Base-by-base conservation (phyloP, 164 flowering plant species). In the Vitis rupestris region DNA sequence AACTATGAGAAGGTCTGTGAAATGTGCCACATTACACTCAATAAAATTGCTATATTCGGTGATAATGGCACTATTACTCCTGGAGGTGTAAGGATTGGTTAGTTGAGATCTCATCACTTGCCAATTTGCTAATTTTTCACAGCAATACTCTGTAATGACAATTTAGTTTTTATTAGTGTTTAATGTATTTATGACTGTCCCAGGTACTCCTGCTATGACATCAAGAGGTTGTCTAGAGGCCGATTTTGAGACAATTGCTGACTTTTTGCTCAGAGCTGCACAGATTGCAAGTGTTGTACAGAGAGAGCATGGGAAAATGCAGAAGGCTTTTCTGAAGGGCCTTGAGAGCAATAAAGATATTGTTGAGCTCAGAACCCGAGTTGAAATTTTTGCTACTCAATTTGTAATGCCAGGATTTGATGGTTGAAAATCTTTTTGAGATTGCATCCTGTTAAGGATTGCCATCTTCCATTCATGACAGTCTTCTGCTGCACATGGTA, bases 1-100 rank as follows among this genome's bases (percentile, higher is more conserved):
- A 80, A 74, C 56, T 79, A 74, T 52, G 88, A 85, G 80, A 82
- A 85, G 53, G 80, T 81, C 44, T 85, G 88, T 72, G 88, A 85
- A 29, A 62, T 79, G 63, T 82, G 86, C 50, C 77, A 79, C 75
- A 85, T 85, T 47, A 82, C 86, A 59, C 76, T 85, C 16, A 85
- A 85, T 71, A 85, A 81, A 73, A 81, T 75, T 62, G 78, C 83
- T 5, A 80, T 85, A 10, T 85, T 77, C 27, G 27, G 80, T 54
- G 88, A 82, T 65, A 85, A 78, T 75, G 81, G 86, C 27, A 71
- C 82, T 10, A 65, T 85, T 27, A 61, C 70, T 17, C 82, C 86
- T 58, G 86, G 88, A 56, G 88, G 88, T 47, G 88, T 85, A 16
- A 77, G 86, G 65, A 76, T 85, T 53, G 88, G 86, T 84, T 68